Evolutionary conservation across 495 filamentous ascomycete species (phyloP).

Genomic region (Penicillium soppii): DNA sequence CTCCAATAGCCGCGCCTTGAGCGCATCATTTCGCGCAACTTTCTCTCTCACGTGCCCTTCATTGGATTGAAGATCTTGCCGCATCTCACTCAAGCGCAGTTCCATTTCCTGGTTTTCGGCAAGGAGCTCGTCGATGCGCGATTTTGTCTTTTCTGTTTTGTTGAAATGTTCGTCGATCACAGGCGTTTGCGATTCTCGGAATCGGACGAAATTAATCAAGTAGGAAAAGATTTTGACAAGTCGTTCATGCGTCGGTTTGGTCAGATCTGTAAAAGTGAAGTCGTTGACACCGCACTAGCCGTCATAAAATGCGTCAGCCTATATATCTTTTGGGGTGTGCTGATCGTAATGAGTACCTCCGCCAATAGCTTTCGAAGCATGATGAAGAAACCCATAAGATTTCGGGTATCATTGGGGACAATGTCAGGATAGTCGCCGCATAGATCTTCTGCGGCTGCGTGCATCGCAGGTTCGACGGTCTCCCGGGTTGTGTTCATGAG

Average conservation of each 20-base stretch:
- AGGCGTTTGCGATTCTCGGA: conserved; percentile 82
- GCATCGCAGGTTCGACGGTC: conserved; percentile 92
- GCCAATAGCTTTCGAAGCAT: conserved; percentile 71
- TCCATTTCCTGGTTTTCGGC: conserved; percentile 85
- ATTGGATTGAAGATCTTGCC: conserved; percentile 69
- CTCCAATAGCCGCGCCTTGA: conserved; percentile 75
- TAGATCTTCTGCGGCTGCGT: conserved; percentile 80
- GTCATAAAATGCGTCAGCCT: conserved; percentile 2
- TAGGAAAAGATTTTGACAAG: conserved; percentile 92
- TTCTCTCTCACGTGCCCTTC: conserved; percentile 79
- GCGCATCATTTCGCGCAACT: conserved; percentile 75
- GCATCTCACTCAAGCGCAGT: conserved; percentile 75
- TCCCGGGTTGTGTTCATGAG: conserved; percentile 88
- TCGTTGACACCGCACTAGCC: conserved; percentile 79
- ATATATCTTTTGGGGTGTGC: not conserved
- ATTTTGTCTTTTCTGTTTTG: conserved; percentile 79
- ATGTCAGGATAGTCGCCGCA: conserved; percentile 79
- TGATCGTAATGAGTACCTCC: conserved; percentile 47
- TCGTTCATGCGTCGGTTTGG: conserved; percentile 82
- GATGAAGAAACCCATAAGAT: conserved; percentile 90
- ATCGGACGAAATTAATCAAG: conserved; percentile 96
- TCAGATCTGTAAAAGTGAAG: conserved; percentile 87
- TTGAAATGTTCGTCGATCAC: conserved; percentile 92
- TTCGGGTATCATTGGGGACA: conserved; percentile 80
- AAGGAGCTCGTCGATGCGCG: conserved; percentile 81